These are phyloP conservation scores for Pythium apleroticum DNA, from an alignment of 352 stramenopile genomes.

Conservation along the genomic window DNA sequence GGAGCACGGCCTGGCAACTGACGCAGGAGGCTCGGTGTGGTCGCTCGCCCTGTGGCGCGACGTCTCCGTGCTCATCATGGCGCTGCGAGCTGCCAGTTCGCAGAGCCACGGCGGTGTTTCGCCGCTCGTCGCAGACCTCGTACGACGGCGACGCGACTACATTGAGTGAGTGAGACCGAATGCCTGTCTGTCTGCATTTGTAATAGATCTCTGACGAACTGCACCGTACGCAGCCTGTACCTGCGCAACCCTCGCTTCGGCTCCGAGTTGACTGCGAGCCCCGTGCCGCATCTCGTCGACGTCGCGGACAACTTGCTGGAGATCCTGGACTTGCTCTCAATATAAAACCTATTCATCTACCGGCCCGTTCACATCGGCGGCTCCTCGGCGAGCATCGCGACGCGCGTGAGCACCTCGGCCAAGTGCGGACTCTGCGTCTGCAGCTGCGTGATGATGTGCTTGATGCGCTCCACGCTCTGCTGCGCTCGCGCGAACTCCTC, in stretches of 20 bases:
- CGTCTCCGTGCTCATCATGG: conserved; percentile 38
- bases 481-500: conserved; percentile 57
- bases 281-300: conserved; percentile 34
- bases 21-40: conserved; percentile 21
- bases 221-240: conserved; percentile 38
- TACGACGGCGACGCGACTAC: conserved; percentile 38
- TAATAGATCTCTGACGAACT: neutral
- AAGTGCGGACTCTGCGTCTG: conserved; percentile 77
- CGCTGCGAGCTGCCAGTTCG: conserved; percentile 29
- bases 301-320: conserved; percentile 28
- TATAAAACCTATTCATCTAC: neutral
- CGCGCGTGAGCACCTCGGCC: conserved; percentile 77
- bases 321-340: conserved; percentile 35
- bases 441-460: conserved; percentile 56
- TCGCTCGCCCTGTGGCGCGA: conserved; percentile 53
- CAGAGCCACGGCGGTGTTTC: conserved; percentile 19
- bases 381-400: conserved; percentile 79
- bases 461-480: conserved; percentile 48
- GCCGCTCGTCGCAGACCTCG: conserved; percentile 21
- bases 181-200: neutral
- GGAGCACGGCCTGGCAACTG: conserved; percentile 18
- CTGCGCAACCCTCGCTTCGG: conserved; percentile 38
- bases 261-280: conserved; percentile 23
- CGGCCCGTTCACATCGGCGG: conserved; percentile 27
- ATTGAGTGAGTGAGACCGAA: conserved; percentile 40